phyloP scores from a whole-genome alignment of 768 basidiomycete genomes.

The Amanita phalloides region DNA sequence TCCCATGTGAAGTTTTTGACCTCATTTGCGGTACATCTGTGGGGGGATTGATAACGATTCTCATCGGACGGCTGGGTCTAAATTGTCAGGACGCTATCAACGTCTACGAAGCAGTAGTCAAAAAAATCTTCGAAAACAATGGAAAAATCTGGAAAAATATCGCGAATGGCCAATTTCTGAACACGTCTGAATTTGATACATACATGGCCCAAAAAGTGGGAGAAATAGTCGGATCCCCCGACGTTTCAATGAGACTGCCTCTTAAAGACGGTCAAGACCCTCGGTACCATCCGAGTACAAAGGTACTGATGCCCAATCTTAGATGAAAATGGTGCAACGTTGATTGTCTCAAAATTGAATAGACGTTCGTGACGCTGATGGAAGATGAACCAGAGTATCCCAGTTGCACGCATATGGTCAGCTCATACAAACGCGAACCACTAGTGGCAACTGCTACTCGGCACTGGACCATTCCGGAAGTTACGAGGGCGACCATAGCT shows the following conservation, averaged over 20 bases:
- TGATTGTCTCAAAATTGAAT: neutral
- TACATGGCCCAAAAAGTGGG: neutral
- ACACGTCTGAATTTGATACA: neutral
- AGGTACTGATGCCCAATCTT: constrained; percentile 1
- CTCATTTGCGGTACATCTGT: constrained; percentile 17
- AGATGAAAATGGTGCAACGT: neutral
- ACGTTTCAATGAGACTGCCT: constrained; percentile 4
- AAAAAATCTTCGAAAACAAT: constrained; percentile 9
- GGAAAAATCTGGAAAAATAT: constrained; percentile 2
- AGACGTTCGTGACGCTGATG: constrained; percentile 15
- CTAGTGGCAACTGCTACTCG: constrained; percentile 4
- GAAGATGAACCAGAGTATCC: constrained; percentile 14
- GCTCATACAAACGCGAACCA: constrained; percentile 11
- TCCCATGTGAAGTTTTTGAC: constrained; percentile 19
- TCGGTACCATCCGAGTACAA: constrained; percentile 4
- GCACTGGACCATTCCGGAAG: constrained; percentile 14
- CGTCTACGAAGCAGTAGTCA: constrained; percentile 12
- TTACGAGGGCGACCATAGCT: constrained; percentile 11
- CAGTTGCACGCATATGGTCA: constrained; percentile 12
- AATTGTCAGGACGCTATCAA: constrained; percentile 16
- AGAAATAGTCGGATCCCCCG: neutral
- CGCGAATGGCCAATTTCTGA: constrained; percentile 1
- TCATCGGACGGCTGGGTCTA: constrained; percentile 19
- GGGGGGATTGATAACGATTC: constrained; percentile 17
- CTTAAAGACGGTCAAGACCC: constrained; percentile 2